Evolutionary conservation across 352 stramenopile species (phyloP), one percentile per base, ranked within the genome.

Genomic region (Elongisporangium prolatum): DNA sequence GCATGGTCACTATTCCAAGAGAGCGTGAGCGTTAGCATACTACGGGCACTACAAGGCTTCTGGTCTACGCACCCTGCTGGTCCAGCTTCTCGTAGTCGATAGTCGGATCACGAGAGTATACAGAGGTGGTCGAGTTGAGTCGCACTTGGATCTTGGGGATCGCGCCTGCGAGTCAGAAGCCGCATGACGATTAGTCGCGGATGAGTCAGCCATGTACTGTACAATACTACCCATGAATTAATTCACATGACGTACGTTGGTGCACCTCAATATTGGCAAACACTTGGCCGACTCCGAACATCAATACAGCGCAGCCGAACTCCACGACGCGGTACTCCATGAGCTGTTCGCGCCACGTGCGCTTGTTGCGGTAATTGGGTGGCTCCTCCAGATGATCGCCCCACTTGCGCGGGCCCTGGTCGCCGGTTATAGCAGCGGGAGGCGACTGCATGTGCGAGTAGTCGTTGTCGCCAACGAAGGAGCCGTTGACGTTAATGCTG

Each of bases 261-360:
- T 87, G 57, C n/a, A 90, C 72, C 4, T 69, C 50, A 40, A 88
- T 82, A 37, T 75, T 24, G 6, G 80, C 69, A 37, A 93, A 75
- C 17, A 87, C 59, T 13, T 80, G 55, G 51, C 71, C 77, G 21
- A 80, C 34, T 13, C 59, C 53, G 25, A 85, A 71, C 63, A 90
- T 75, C n/a, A 82, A 49, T 1, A 71, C 40, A 16, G 75, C 66
- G 48, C 68, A 67, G 40, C 67, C 57, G 28, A 91, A 91, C 61
- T 93, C 84, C 40, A 80, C 51, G 16, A 87, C 38, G 25, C 84
- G 79, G 51, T 76, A 84, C 40, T 67, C 25, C 28, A 65, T 57
- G 54, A 77, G n/a, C 28, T 63, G 38, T n/a, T 64, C 58, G 38
- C 60, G 57, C 60, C 60, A 71, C 2, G 55, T 6, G 24, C 63